Evolutionary conservation across 2,329 filamentous ascomycete species (phyloP).

Genomic region (Ilyonectria mors-panacis): DNA sequence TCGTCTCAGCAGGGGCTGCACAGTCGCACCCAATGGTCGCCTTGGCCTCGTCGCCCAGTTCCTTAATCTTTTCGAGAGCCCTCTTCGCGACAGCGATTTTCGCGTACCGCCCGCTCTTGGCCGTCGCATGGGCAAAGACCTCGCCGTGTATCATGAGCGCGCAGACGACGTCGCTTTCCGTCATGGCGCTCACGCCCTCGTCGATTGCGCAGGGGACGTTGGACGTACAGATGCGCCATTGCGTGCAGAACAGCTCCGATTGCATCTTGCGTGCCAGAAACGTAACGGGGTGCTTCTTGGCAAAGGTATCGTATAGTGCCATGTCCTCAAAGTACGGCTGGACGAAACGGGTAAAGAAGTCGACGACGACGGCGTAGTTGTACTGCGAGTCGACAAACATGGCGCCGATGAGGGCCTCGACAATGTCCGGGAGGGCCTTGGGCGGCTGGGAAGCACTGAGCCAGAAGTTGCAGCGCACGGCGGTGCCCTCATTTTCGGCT

Average conservation of each 20-base stretch:
- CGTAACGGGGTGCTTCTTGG: constrained; percentile 88
- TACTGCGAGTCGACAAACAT: constrained; percentile 92
- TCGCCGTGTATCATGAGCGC: constrained; percentile 83
- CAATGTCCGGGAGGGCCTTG: constrained; percentile 85
- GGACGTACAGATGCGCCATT: constrained; percentile 69
- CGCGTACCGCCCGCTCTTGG: constrained; percentile 79
- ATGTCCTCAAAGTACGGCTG: constrained; percentile 88
- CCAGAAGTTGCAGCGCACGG: constrained; percentile 76
- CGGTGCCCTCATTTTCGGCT: constrained; percentile 51
- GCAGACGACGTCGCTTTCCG: constrained; percentile 72
- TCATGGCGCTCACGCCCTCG: constrained; percentile 56
- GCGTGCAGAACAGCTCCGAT: constrained; percentile 74
- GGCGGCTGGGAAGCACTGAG: constrained; percentile 73
- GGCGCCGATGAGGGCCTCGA: constrained; percentile 91
- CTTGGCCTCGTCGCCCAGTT: constrained; percentile 69
- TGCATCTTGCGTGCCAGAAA: constrained; percentile 76
- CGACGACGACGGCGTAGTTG: constrained; percentile 79
- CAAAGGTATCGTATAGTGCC: constrained; percentile 87
- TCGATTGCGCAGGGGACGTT: constrained; percentile 59
- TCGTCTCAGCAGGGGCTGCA: constrained; percentile 4
- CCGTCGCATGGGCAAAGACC: constrained; percentile 73
- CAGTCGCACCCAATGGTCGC: constrained; percentile 76
- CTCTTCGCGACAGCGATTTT: constrained; percentile 77
- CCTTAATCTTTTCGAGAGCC: constrained; percentile 65
- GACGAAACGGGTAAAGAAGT: constrained; percentile 84